Conservation (phyloP, 1,284 basidiomycete species). For the Cutaneotrichosporon cutaneum region DNA sequence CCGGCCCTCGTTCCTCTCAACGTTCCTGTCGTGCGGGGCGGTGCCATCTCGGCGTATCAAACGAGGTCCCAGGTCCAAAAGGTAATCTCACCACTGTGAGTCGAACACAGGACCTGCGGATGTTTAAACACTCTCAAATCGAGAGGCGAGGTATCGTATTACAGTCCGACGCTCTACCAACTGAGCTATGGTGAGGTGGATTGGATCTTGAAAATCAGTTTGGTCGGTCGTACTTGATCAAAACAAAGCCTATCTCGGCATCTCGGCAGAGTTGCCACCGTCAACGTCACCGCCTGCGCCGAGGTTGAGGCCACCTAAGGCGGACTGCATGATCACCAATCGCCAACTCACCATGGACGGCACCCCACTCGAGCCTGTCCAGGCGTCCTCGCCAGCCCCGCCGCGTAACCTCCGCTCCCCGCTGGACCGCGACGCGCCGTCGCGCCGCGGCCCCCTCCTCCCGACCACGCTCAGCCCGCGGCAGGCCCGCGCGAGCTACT, state of each 20-base stretch:
- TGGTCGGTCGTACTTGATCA: too few species aligned
- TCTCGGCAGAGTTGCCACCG: not conserved
- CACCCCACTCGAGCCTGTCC: not conserved
- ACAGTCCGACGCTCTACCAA: constrained; percentile 21
- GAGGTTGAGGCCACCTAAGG: too few species aligned
- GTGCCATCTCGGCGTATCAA: not conserved
- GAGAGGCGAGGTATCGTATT: constrained; percentile 4
- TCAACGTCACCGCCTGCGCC: too few species aligned
- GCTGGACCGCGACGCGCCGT: not conserved
- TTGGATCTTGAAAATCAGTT: not conserved
- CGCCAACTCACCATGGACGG: not conserved
- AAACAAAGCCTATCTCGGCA: not conserved
- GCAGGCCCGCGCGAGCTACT: not conserved
- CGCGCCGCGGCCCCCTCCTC: not conserved
- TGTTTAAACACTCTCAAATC: constrained; percentile 2
- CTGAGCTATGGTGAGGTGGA: constrained; percentile 16
- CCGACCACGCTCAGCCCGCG: not conserved
- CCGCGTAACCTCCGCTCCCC: constrained; percentile 5
- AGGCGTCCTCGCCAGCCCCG: not conserved
- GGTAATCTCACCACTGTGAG: constrained; percentile 14
- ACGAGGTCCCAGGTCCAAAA: too few species aligned
- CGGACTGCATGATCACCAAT: not conserved
- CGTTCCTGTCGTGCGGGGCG: not conserved
- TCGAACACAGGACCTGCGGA: constrained; percentile 20
- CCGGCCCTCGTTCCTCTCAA: not conserved